phyloP scores from a whole-genome alignment of 2,329 filamentous ascomycete species.

The Cladosporium austrohemisphaericum region DNA sequence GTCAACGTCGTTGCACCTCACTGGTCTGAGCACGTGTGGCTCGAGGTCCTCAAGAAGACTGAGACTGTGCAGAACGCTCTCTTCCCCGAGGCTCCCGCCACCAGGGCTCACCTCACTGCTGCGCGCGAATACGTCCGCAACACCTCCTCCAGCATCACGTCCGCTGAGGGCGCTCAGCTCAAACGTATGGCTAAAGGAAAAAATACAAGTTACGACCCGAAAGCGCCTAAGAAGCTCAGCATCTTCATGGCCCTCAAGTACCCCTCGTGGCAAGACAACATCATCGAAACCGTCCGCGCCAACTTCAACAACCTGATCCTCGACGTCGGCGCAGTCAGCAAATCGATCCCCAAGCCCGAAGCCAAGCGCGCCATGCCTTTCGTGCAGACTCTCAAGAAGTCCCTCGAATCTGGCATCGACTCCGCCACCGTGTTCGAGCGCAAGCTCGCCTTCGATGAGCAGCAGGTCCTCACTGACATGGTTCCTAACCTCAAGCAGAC shows the following conservation, averaged over 20 bases:
- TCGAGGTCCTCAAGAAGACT: conserved; percentile 76
- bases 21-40: conserved; percentile 92
- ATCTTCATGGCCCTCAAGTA: conserved; percentile 78
- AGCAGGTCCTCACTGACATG: conserved; percentile 71
- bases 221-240: conserved; percentile 85
- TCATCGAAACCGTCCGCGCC: conserved; percentile 73
- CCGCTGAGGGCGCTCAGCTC: conserved; percentile 74
- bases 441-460: conserved; percentile 84
- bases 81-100: conserved; percentile 66
- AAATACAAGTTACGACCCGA: conserved; percentile 76
- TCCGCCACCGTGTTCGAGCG: conserved; percentile 70
- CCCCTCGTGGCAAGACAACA: conserved; percentile 88
- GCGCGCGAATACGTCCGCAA: conserved; percentile 76
- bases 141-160: conserved; percentile 74
- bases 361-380: conserved; percentile 99
- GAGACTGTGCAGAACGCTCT: conserved; percentile 73
- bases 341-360: conserved; percentile 77
- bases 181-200: conserved; percentile 96
- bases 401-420: conserved; percentile 61
- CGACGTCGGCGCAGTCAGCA: conserved; percentile 78
- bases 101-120: conserved; percentile 66
- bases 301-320: conserved; percentile 62
- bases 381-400: conserved; percentile 80
- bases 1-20: conserved; percentile 84
- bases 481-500: conserved; percentile 73